These are phyloP conservation scores for baker's yeast (Saccharomyces cerevisiae) DNA, from an alignment of 805 yeast genomes.

Conservation along the genomic window DNA sequence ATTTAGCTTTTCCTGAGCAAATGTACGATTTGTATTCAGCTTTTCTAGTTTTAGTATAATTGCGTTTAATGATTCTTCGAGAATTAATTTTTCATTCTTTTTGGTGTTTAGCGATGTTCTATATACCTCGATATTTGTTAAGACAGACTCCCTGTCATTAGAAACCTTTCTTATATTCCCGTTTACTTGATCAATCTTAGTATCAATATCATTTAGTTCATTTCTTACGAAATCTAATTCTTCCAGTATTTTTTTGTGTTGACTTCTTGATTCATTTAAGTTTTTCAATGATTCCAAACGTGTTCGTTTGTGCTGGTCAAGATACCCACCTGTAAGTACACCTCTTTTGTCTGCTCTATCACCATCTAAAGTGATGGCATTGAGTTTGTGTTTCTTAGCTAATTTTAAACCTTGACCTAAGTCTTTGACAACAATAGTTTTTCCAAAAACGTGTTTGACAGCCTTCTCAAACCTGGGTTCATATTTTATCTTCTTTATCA, in stretches of 20 bases:
- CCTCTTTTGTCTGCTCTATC: slow-evolving; percentile 82
- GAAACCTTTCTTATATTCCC: slow-evolving; percentile 34
- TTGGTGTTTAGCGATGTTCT: slow-evolving; percentile 37
- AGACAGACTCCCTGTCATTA: slow-evolving; percentile 36
- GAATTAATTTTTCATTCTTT: slow-evolving; percentile 34
- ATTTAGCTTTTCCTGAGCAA: slow-evolving; percentile 32
- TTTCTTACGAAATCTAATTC: slow-evolving; percentile 38
- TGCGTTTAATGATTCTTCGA: slow-evolving; percentile 38
- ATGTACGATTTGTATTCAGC: slow-evolving; percentile 29
- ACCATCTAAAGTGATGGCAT: slow-evolving; percentile 85
- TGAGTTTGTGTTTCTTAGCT: slow-evolving; percentile 51
- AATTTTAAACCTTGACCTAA: slow-evolving; percentile 60
- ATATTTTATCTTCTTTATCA: slow-evolving; percentile 63
- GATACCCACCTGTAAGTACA: slow-evolving; percentile 79
- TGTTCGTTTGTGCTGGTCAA: slow-evolving; percentile 52
- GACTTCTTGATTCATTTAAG: slow-evolving; percentile 41
- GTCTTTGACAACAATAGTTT: slow-evolving; percentile 65
- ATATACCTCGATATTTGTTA: slow-evolving; percentile 36
- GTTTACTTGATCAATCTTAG: slow-evolving; percentile 42
- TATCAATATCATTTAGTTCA: slow-evolving; percentile 41
- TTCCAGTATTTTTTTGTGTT: slow-evolving; percentile 17
- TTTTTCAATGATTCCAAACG: slow-evolving; percentile 62
- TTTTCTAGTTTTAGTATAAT: slow-evolving; percentile 32
- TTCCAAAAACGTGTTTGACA: slow-evolving; percentile 72
- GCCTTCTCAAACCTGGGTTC: slow-evolving; percentile 54